phyloP scores from a whole-genome alignment of 768 basidiomycete genomes.

The Amanita exitialis region DNA sequence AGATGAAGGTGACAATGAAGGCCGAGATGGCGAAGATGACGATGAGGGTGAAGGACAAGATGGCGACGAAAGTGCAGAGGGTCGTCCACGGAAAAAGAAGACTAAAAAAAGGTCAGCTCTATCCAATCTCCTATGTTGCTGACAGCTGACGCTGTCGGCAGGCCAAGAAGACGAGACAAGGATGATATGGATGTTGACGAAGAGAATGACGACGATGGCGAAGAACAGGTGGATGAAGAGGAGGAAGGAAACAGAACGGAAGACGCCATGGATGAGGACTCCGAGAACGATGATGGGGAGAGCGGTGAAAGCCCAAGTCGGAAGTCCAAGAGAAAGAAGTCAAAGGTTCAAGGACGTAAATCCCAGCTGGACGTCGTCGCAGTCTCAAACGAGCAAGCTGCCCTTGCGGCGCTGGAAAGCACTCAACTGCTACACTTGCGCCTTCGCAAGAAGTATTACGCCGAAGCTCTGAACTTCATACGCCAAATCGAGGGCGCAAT shows the following conservation, averaged over 20 bases:
- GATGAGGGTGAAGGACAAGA: conserved; percentile 18
- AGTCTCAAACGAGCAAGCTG: conserved; percentile 61
- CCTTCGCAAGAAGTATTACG: conserved; percentile 77
- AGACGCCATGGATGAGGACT: conserved; percentile 29
- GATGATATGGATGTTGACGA: conserved; percentile 55
- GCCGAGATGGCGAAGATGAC: conserved; percentile 14
- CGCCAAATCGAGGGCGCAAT: conserved; percentile 47
- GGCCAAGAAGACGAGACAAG: conserved; percentile 17
- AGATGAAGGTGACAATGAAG: conserved; percentile 23
- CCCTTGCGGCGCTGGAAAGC: conserved; percentile 57
- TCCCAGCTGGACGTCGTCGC: conserved; percentile 63
- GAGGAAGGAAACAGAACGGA: conserved; percentile 24
- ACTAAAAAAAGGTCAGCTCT: conserved; percentile 20
- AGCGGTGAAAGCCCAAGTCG: conserved; percentile 19
- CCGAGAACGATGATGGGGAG: conserved; percentile 26
- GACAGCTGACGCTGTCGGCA: conserved; percentile 8
- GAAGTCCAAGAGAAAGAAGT: conserved; percentile 22
- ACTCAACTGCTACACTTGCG: conserved; percentile 57
- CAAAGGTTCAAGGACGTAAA: conserved; percentile 47
- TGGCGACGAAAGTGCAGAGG: conserved; percentile 17
- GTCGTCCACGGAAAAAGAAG: background rate
- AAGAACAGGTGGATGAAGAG: conserved; percentile 15
- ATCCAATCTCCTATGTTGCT: background rate
- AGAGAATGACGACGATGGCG: conserved; percentile 21
- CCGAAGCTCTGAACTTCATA: conserved; percentile 82